A percentile compares a stretch with the other conserved stretches of the same genome.
Conservation (phyloP, 768 basidiomycete species). For the Termitomyces titanicus region DNA sequence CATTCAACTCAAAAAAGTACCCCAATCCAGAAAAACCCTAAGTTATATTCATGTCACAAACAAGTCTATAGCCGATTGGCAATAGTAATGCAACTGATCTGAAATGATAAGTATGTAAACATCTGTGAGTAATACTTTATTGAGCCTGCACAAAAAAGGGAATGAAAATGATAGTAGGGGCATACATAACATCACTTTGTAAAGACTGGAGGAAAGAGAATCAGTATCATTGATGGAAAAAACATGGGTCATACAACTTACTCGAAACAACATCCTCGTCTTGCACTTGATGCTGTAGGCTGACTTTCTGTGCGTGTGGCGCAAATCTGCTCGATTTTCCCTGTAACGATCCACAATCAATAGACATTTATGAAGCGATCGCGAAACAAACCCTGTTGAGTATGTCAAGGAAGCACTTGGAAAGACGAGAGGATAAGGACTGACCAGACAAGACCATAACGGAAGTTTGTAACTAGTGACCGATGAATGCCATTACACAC, state of each 20-base stretch:
- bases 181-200: conserved; percentile 19
- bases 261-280: conserved; percentile 91
- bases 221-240: neutral
- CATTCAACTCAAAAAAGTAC: no score
- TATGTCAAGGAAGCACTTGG: conserved; percentile 1
- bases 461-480: conserved; percentile 86
- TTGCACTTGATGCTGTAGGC: conserved; percentile 75
- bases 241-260: conserved; percentile 37
- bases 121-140: no score
- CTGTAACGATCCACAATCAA: conserved; percentile 31
- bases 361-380: neutral
- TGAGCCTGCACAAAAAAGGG: no score
- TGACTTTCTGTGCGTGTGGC: conserved; percentile 93
- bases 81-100: no score
- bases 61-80: no score
- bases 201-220: conserved; percentile 19
- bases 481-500: conserved; percentile 94
- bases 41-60: no score
- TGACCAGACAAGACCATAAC: conserved; percentile 91
- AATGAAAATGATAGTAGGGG: neutral
- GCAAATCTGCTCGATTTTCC: conserved; percentile 93
- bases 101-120: no score
- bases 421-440: conserved; percentile 19
- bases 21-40: no score
- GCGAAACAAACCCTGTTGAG: conserved; percentile 7